Evolutionary conservation across 1,139 yeast genomes (phyloP).

Genomic region (Saccharomycopsis hybrid): DNA sequence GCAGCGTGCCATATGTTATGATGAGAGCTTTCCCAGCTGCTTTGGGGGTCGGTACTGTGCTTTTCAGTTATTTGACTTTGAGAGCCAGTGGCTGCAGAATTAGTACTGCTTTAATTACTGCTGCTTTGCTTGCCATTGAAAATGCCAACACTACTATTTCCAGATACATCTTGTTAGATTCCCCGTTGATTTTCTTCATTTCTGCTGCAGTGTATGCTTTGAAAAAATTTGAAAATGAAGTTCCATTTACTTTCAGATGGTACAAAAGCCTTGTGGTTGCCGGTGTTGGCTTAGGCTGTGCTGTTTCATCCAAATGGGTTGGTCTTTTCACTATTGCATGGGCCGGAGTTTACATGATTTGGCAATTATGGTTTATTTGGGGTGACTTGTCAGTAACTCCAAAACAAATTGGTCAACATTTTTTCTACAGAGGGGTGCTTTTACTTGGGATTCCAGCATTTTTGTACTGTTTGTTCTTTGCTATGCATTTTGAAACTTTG

Average conservation of each 20-base stretch:
- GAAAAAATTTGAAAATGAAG: constrained; percentile 74
- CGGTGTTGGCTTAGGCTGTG: constrained; percentile 81
- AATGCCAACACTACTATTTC: constrained; percentile 86
- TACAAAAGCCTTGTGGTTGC: constrained; percentile 63
- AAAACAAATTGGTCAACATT: constrained; percentile 44
- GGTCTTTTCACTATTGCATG: constrained; percentile 92
- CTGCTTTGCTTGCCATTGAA: constrained; percentile 67
- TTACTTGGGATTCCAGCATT: constrained; percentile 65
- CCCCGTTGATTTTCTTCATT: constrained; percentile 86
- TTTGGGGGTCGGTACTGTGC: constrained; percentile 73
- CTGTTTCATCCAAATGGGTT: constrained; percentile 91
- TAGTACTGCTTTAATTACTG: constrained; percentile 60
- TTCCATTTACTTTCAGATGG: constrained; percentile 68
- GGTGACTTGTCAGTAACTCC: constrained; percentile 75
- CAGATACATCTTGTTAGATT: constrained; percentile 81
- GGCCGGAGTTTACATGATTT: constrained; percentile 72
- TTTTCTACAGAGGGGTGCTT: constrained; percentile 47
- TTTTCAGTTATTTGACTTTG: constrained; percentile 73
- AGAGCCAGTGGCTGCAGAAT: constrained; percentile 84
- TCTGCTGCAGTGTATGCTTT: constrained; percentile 78
- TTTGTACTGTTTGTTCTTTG: constrained; percentile 68
- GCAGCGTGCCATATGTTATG: constrained; percentile 58
- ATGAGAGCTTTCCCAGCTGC: constrained; percentile 87
- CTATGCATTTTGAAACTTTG: constrained; percentile 69
- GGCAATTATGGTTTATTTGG: constrained; percentile 79